phyloP scores from a whole-genome alignment of 495 filamentous ascomycete species.

The Neurospora sp. region DNA sequence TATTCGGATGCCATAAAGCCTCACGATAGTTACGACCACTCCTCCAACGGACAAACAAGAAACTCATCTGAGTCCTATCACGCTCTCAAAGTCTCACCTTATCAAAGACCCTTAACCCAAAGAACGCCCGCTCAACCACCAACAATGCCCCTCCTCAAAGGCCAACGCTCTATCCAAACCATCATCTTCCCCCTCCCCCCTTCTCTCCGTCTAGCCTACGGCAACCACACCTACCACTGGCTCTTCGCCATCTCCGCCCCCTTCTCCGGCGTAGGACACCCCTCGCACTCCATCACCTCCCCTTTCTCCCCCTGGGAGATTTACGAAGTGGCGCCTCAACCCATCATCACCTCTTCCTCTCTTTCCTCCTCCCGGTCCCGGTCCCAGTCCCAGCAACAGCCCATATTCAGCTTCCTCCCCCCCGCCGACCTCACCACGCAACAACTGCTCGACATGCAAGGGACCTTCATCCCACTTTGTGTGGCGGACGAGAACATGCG shows the following conservation, averaged over 20 bases:
- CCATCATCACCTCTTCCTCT: neutral
- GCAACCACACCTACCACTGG: neutral
- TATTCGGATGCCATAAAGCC: neutral
- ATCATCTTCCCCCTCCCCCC: neutral
- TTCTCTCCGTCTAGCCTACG: neutral
- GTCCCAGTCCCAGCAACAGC: neutral
- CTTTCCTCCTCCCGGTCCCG: neutral
- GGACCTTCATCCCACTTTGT: neutral
- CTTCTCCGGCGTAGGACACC: neutral
- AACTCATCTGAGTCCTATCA: no score
- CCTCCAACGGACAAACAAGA: no score
- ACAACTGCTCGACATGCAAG: neutral
- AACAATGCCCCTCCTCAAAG: neutral
- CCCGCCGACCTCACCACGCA: neutral
- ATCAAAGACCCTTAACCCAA: no score
- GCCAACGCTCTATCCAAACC: neutral
- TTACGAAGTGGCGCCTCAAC: neutral
- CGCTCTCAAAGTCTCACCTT: neutral
- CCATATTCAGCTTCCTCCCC: neutral
- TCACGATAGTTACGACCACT: neutral
- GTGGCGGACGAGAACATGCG: neutral
- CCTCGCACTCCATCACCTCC: neutral
- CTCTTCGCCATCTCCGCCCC: neutral
- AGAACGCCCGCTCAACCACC: neutral
- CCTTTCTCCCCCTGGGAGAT: neutral